A percentile compares a stretch with the other conserved stretches of the same genome.
Evolutionary conservation across 768 basidiomycete species (phyloP).

Genomic region (Boletus eberwhitei): DNA sequence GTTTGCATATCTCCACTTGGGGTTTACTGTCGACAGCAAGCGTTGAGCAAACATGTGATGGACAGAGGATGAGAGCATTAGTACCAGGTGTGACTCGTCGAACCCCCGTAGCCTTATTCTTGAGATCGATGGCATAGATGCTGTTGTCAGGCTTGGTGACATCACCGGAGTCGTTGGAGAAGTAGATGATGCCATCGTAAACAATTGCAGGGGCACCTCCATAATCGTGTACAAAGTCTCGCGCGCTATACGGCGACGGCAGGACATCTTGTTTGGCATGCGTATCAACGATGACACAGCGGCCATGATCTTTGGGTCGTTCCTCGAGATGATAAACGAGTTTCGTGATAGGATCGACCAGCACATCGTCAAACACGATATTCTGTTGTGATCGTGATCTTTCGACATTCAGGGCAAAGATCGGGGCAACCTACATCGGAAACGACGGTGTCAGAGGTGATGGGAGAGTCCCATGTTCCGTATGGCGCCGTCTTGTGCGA

Average conservation of each 20-base stretch:
- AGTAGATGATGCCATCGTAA: conserved; percentile 47
- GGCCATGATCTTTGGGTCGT: conserved; percentile 41
- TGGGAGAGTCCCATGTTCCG: conserved; percentile 58
- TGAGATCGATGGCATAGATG: conserved; percentile 41
- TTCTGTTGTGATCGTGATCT: conserved; percentile 13
- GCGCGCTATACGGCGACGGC: conserved; percentile 49
- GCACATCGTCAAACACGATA: conserved; percentile 38
- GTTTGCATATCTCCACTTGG: conserved; percentile 42
- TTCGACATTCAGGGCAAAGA: no score
- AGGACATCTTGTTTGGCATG: conserved; percentile 43
- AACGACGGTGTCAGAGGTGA: conserved; percentile 47
- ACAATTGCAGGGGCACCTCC: conserved; percentile 61
- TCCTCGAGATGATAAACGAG: conserved; percentile 55
- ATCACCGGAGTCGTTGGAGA: conserved; percentile 45
- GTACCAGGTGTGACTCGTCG: conserved; percentile 43
- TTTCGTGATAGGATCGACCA: conserved; percentile 50
- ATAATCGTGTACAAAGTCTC: conserved; percentile 62
- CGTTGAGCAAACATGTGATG: background rate
- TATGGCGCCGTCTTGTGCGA: conserved; percentile 40
- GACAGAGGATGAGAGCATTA: background rate
- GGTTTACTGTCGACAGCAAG: conserved; percentile 8
- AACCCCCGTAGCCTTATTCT: conserved; percentile 1
- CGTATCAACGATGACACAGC: conserved; percentile 53
- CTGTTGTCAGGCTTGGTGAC: conserved; percentile 32
- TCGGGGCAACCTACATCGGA: conserved; percentile 31